Conservation (phyloP, 1,284 basidiomycete genomes). For the Moesziomyces globuligerus region DNA sequence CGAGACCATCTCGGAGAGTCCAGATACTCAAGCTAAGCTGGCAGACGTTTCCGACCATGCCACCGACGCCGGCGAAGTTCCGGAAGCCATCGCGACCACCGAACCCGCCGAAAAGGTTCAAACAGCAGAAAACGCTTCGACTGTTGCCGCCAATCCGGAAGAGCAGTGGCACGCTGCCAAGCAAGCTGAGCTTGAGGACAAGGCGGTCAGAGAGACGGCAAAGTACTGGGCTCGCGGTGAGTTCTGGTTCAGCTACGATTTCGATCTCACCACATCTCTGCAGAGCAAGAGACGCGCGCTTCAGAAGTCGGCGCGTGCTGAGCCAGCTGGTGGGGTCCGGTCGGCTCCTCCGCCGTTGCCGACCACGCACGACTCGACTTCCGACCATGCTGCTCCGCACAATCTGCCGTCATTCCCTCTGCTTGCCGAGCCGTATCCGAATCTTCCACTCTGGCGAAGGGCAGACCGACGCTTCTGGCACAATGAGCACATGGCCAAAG, state of each 20-base stretch:
- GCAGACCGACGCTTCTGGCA: slow-evolving; percentile 88
- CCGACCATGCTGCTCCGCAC: not conserved
- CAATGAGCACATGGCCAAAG: slow-evolving; percentile 82
- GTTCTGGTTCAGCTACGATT: slow-evolving; percentile 69
- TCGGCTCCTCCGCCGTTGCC: not conserved
- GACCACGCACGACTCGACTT: not conserved
- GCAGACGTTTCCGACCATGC: slow-evolving; percentile 8
- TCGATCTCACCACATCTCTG: slow-evolving; percentile 70
- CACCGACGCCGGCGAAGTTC: slow-evolving; percentile 12
- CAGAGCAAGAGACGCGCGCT: slow-evolving; percentile 69
- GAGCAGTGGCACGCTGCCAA: slow-evolving; percentile 55
- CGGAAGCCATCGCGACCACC: not conserved
- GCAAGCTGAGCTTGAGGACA: slow-evolving; percentile 59
- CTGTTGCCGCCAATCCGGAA: slow-evolving; percentile 19
- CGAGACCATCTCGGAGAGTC: slow-evolving; percentile 24
- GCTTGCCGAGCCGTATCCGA: slow-evolving; percentile 77
- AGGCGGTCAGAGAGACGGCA: slow-evolving; percentile 57
- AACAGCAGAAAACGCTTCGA: not conserved
- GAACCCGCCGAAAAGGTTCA: slow-evolving; percentile 4
- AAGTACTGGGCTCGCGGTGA: slow-evolving; percentile 59
- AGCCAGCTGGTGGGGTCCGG: not conserved
- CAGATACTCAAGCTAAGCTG: slow-evolving; percentile 11
- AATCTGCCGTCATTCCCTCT: slow-evolving; percentile 13
- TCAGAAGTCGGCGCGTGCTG: slow-evolving; percentile 4
- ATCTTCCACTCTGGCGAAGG: slow-evolving; percentile 82